These are phyloP conservation scores for Coemansia sp. DNA, from an alignment of 192 early-diverging fungal genomes.

Conservation along the genomic window DNA sequence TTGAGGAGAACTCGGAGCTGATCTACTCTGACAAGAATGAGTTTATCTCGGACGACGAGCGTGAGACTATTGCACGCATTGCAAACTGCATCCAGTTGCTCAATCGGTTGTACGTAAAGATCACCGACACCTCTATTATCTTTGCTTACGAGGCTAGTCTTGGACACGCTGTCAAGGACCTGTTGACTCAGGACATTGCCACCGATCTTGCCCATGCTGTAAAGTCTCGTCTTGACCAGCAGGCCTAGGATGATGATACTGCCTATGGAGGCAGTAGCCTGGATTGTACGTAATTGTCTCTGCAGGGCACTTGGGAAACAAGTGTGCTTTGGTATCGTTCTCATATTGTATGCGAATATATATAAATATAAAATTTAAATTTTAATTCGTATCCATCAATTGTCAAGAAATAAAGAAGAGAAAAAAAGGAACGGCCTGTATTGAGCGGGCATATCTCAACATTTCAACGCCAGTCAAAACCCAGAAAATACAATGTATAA, in stretches of 20 bases:
- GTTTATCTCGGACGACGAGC: constrained; percentile 68
- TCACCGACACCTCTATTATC: constrained; percentile 87
- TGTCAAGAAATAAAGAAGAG: background rate
- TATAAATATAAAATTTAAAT: no score
- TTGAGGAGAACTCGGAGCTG: constrained; percentile 76
- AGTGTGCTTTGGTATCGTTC: no score
- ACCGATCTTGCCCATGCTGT: constrained; percentile 44
- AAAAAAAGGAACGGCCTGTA: background rate
- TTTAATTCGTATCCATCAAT: no score
- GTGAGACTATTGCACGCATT: constrained; percentile 85
- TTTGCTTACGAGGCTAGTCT: constrained; percentile 89
- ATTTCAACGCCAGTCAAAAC: background rate
- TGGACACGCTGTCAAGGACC: constrained; percentile 62
- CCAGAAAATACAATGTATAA: background rate
- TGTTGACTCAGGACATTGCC: constrained; percentile 58
- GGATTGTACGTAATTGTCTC: no score
- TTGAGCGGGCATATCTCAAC: background rate
- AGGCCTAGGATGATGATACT: constrained; percentile 6
- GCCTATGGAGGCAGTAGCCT: background rate
- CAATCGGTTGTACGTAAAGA: constrained; percentile 73
- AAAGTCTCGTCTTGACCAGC: constrained; percentile 30
- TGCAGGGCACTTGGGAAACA: no score
- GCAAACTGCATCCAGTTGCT: constrained; percentile 85
- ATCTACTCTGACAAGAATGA: constrained; percentile 91
- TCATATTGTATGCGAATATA: no score